phyloP scores from a whole-genome alignment of 768 basidiomycete genomes.

The Clitopilus passeckerianus region DNA sequence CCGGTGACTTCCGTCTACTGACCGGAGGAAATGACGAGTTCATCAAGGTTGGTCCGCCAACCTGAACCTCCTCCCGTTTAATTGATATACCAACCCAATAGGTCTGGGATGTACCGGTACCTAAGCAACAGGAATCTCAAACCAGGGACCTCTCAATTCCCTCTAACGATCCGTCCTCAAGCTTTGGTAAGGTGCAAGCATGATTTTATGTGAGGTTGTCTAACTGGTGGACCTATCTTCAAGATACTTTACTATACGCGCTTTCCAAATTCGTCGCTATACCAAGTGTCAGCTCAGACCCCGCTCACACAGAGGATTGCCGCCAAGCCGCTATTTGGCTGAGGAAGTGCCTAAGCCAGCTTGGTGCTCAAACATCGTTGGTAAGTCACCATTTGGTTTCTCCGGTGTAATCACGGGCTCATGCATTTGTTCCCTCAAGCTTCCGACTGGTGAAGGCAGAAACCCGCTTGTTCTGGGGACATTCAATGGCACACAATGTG shows the following conservation, averaged over 20 bases:
- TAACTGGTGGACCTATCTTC: neutral
- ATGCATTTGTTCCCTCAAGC: slow-evolving; percentile 30
- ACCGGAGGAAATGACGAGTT: slow-evolving; percentile 85
- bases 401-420: neutral
- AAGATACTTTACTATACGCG: slow-evolving; percentile 74
- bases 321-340: slow-evolving; percentile 93
- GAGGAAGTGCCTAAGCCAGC: slow-evolving; percentile 79
- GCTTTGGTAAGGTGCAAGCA: neutral
- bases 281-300: slow-evolving; percentile 74
- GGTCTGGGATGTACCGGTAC: slow-evolving; percentile 46
- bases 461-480: slow-evolving; percentile 91
- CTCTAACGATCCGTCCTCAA: neutral
- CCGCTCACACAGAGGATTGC: slow-evolving; percentile 76
- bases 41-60: slow-evolving; percentile 56
- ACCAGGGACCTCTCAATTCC: slow-evolving; percentile 3
- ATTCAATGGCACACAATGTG: slow-evolving; percentile 67
- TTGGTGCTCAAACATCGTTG: slow-evolving; percentile 79
- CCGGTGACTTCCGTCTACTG: slow-evolving; percentile 39
- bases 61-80: neutral
- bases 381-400: slow-evolving; percentile 33
- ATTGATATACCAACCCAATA: slow-evolving; percentile 11
- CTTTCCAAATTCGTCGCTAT: slow-evolving; percentile 84
- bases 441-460: slow-evolving; percentile 68
- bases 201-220: too few species aligned
- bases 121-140: neutral